Base-by-base conservation (phyloP, 2,329 filamentous ascomycete genomes). In the Ceratocystiopsis minuta region DNA sequence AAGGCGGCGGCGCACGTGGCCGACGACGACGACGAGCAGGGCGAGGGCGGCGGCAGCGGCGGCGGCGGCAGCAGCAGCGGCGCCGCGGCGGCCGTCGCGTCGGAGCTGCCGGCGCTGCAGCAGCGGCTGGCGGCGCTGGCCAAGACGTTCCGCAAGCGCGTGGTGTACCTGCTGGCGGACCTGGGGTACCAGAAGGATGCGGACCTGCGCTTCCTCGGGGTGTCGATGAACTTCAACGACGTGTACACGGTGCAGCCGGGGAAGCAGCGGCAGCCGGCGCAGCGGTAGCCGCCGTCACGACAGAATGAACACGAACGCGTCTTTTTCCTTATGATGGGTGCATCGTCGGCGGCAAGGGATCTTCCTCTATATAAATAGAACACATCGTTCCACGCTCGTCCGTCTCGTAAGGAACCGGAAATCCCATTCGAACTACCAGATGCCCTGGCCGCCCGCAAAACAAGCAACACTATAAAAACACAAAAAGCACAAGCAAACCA, bases 161-260 rank as follows among this genome's bases (percentile, higher is more conserved):
- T 96, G 39, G 85, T 85, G 56, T 67, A 87, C 35, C 63, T 98
- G 42, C 65, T 98, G 4, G 86, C 90, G 14, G 92, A 98, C 57
- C 60, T 98, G 48, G 81, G 85, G 10, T 88, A 92, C 60, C 88
- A 96, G 60, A 80, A 86, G 1, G 90, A 98, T 57, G 78, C 87
- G 40, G 90, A 98, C 58, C 84, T 98, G 77, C 72, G 88, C 42
- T 96, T 96, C 66, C 63, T 98, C 50, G 90, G 85, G 34, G 86
- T 96, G 38, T 83, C 90, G 35, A 96, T 98, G 85, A 98, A 96
- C 61, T 98, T 96, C 61, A 98, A 98, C 60, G 88, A 96, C 57
- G 82, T 93, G 20, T 96, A 96, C 59, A 74, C 83, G 59, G 46
- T 50, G 28, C 47, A 45, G 24, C 48, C 45, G 34, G 45, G 47